Conservation (phyloP, 331 rosid genomes). For the Malus hybrid region DNA sequence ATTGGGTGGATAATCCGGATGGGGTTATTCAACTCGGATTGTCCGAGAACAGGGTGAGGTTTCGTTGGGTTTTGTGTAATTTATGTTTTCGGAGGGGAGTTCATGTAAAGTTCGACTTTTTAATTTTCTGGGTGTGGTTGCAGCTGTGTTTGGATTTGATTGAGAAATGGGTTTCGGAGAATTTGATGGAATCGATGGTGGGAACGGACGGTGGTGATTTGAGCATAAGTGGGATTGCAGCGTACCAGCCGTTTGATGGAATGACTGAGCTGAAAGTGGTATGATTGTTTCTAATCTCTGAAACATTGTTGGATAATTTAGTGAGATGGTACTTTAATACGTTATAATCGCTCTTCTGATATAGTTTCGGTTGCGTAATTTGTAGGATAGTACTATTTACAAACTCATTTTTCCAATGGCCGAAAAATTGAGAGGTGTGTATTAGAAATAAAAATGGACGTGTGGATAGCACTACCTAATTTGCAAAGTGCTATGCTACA, state of each 20-base stretch:
- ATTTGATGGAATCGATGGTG: slow-evolving; percentile 36
- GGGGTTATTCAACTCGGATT: slow-evolving; percentile 80
- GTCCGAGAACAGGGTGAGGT: slow-evolving; percentile 17
- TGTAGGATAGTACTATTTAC: neutral
- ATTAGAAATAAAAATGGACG: too few relatives aligned
- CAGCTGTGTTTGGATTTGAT: slow-evolving; percentile 86
- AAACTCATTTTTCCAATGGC: too few relatives aligned
- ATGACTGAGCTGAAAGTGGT: slow-evolving; percentile 63
- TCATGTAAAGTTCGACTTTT: too few relatives aligned
- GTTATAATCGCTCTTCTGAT: neutral
- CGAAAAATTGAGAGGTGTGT: too few relatives aligned
- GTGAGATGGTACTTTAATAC: neutral
- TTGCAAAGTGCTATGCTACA: too few relatives aligned
- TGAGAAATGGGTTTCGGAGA: slow-evolving; percentile 69
- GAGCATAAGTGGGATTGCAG: slow-evolving; percentile 56
- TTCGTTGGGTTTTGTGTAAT: too few relatives aligned
- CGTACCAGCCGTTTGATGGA: slow-evolving; percentile 76
- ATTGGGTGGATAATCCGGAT: slow-evolving; percentile 41
- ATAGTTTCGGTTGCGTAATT: neutral
- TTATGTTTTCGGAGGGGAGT: too few relatives aligned
- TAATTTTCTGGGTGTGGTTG: neutral
- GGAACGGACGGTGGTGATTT: slow-evolving; percentile 40
- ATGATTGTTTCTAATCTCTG: neutral
- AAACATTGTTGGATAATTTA: neutral
- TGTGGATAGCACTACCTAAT: too few relatives aligned